Conservation (phyloP, 2,329 filamentous ascomycete genomes). For the Sordariomycetes sp. region DNA sequence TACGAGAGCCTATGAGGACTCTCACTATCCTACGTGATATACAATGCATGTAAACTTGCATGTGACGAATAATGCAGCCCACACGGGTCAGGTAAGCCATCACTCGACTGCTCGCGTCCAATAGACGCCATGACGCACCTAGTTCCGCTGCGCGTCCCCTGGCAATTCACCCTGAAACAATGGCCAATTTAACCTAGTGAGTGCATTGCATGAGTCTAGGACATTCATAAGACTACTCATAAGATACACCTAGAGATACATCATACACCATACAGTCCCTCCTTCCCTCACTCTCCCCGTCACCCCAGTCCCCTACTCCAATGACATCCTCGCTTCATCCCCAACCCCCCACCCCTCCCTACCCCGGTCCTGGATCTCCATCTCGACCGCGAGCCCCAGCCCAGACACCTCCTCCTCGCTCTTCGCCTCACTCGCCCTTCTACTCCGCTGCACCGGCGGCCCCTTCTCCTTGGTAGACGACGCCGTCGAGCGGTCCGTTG, state of each 20-base stretch:
- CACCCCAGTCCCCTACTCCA: conserved; percentile 40
- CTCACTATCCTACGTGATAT: no score
- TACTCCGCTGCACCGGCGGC: background rate
- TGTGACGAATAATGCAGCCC: no score
- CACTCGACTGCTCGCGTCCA: no score
- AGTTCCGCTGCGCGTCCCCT: no score
- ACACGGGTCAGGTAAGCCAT: no score
- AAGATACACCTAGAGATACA: background rate
- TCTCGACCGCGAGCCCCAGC: conserved; percentile 29
- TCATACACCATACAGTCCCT: background rate
- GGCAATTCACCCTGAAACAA: no score
- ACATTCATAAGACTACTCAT: background rate
- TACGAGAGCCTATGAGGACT: no score
- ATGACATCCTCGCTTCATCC: conserved; percentile 71
- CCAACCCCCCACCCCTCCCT: conserved; percentile 64
- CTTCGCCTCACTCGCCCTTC: conserved; percentile 7
- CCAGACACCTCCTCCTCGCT: conserved; percentile 26
- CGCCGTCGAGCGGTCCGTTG: conserved; percentile 18
- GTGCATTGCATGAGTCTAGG: no score
- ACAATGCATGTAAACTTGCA: no score
- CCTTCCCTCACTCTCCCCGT: background rate
- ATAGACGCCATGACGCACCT: no score
- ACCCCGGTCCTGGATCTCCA: conserved; percentile 38
- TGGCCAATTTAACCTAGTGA: no score
- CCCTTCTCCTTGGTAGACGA: conserved; percentile 22